A percentile compares a stretch with the other conserved stretches of the same genome.
These are phyloP conservation scores for Metarhizium humberi DNA, from an alignment of 2,329 filamentous ascomycete genomes.

Conservation along the genomic window DNA sequence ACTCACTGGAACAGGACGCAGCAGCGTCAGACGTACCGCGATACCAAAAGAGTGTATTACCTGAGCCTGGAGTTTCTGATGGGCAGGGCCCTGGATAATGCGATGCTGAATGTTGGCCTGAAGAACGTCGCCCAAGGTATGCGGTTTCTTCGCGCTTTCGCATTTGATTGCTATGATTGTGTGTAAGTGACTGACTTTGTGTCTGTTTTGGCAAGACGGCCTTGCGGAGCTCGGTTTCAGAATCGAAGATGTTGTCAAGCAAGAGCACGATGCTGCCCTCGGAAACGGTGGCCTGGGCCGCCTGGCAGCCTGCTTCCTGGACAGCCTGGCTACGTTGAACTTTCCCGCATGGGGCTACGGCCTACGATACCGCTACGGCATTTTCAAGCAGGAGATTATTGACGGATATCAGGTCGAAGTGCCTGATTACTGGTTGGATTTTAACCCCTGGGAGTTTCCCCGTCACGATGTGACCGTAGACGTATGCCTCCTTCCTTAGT, in stretches of 20 bases:
- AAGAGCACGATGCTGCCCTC: conserved; percentile 92
- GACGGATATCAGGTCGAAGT: conserved; percentile 97
- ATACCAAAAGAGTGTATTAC: conserved; percentile 94
- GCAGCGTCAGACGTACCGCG: conserved; percentile 83
- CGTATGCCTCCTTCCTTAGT: conserved; percentile 30
- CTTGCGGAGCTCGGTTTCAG: conserved; percentile 86
- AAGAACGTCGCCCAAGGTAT: conserved; percentile 76
- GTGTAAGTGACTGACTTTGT: conserved; percentile 2
- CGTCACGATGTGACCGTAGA: conserved; percentile 92
- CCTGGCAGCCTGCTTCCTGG: conserved; percentile 91
- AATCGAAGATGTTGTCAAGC: conserved; percentile 87
- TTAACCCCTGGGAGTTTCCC: conserved; percentile 98
- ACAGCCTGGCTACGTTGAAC: conserved; percentile 89
- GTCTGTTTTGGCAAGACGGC: conserved; percentile 53
- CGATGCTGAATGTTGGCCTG: conserved; percentile 89
- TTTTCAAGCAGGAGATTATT: conserved; percentile 99
- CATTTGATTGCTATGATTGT: background rate
- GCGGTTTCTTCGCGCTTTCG: conserved; percentile 11
- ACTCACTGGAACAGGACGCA: conserved; percentile 98
- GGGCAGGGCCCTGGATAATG: conserved; percentile 94
- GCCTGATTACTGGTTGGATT: conserved; percentile 98
- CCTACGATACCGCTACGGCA: conserved; percentile 88
- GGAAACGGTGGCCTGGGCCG: conserved; percentile 94
- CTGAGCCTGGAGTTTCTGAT: conserved; percentile 96
- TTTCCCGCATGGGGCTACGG: conserved; percentile 97